Conservation (phyloP, 2,329 filamentous ascomycete species). For the Cercospora sp. region DNA sequence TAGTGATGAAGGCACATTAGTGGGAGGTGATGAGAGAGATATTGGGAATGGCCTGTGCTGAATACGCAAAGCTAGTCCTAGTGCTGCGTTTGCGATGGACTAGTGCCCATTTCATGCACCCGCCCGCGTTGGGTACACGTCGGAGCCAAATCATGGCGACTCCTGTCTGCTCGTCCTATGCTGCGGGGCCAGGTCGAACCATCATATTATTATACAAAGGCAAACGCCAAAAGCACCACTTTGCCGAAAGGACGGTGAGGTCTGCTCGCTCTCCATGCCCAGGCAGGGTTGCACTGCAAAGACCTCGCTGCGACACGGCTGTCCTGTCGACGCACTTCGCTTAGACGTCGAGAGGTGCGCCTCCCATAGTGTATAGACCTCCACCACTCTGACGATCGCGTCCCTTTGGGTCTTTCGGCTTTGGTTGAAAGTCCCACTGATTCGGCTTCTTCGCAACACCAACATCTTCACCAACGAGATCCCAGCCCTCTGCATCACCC, state of each 20-base stretch:
- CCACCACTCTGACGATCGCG: neutral
- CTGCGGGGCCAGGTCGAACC: neutral
- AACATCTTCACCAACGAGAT: slow-evolving; percentile 40
- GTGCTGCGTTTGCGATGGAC: neutral
- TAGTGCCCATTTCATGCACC: neutral
- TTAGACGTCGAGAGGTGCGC: slow-evolving; percentile 30
- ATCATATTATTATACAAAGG: neutral
- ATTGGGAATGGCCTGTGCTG: neutral
- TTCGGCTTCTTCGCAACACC: slow-evolving; percentile 26
- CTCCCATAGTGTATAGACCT: slow-evolving; percentile 29
- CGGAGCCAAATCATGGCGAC: neutral
- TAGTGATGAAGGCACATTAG: neutral
- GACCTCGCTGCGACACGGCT: too few relatives aligned
- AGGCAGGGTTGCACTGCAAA: neutral
- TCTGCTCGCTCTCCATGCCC: neutral
- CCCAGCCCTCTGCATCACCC: slow-evolving; percentile 44
- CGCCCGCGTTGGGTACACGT: neutral
- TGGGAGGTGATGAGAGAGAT: neutral
- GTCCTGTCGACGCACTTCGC: too few relatives aligned
- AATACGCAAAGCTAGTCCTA: neutral
- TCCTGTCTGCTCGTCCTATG: neutral
- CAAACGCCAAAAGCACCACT: neutral
- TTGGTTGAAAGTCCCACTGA: slow-evolving; percentile 15
- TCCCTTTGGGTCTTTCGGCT: slow-evolving; percentile 14
- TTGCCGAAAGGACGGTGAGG: neutral